Evolutionary conservation across 257 asterid genomes (phyloP), one percentile per base, ranked within the genome.

Genomic region (Handroanthus guayacan): DNA sequence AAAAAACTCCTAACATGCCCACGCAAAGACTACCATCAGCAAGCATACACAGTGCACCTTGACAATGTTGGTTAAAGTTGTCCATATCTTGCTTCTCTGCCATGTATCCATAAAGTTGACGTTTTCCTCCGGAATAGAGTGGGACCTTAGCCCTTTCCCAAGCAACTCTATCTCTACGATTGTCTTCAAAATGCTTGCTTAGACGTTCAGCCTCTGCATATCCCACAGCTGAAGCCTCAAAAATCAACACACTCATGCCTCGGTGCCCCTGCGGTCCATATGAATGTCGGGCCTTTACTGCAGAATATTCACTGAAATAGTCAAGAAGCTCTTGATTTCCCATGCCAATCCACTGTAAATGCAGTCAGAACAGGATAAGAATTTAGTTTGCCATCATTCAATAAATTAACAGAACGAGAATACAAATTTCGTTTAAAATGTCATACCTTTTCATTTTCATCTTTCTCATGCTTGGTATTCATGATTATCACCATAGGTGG

Each of bases 231-330:
- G 90, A 80, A 61, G 86, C 64, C 84, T 87, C 93, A 76, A 87
- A 89, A 44, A 86, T 80, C 74, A 86, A 41, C 2, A 81, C 71
- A 54, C 89, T 85, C 56, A 86, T 82, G 71, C 93, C 95, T 9
- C 90, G 86, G 83, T 91, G 93, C 62, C 93, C 92, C 62, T 77
- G 82, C 55, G 95, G 93, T 52, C 92, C 92, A 68, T 89, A 91
- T n/a, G 93, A 82, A 77, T 87, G 88, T 0, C 86, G 69, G 36
- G 89, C 84, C 88, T 73, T 82, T 0, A 14, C 50, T 18, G 85
- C 83, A 63, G 83, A 65, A 71, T 83, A 87, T 31, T 55, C 57
- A 58, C 72, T 62, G 75, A 91, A 89, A 61, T 69, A 80, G 2
- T 82, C 85, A 1, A 78, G 82, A 67, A 91, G 86, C 80, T 89